A percentile compares a stretch with the other conserved stretches of the same genome.
phyloP scores from a whole-genome alignment of 2,329 filamentous ascomycete genomes.

The Onygenales sp. region DNA sequence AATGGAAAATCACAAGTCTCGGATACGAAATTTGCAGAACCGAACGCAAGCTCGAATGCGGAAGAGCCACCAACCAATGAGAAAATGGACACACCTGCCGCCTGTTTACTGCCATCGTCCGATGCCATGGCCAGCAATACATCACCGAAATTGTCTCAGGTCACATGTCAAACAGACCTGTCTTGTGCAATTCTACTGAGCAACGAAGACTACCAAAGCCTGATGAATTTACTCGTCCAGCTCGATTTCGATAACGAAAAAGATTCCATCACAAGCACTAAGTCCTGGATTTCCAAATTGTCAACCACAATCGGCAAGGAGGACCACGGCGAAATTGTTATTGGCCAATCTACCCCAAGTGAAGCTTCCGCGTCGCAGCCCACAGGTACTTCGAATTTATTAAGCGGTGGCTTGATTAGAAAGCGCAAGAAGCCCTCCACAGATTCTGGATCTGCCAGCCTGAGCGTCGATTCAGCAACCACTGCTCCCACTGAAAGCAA shows the following conservation, averaged over 20 bases:
- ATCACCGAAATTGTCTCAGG: background rate
- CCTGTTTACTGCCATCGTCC: background rate
- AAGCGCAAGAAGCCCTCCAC: slow-evolving; percentile 27
- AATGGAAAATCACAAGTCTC: background rate
- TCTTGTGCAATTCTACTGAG: slow-evolving; percentile 26
- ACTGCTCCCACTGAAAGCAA: background rate
- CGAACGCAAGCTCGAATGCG: too few species aligned
- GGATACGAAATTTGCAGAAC: background rate
- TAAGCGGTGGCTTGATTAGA: slow-evolving; percentile 23
- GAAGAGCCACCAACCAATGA: background rate
- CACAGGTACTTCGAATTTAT: slow-evolving; percentile 15
- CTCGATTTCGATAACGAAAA: slow-evolving; percentile 34
- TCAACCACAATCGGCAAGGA: slow-evolving; percentile 28
- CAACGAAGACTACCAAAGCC: slow-evolving; percentile 30
- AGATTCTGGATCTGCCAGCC: slow-evolving; percentile 8
- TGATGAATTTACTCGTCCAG: slow-evolving; percentile 30
- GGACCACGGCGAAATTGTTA: slow-evolving; percentile 26
- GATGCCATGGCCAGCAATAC: background rate
- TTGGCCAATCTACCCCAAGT: slow-evolving; percentile 15
- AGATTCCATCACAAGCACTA: slow-evolving; percentile 29
- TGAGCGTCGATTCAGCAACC: background rate
- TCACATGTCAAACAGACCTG: slow-evolving; percentile 24
- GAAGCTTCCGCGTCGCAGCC: background rate
- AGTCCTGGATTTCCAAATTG: slow-evolving; percentile 32
- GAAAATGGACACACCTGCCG: too few species aligned